Percentiles rank a stretch among this genome's conserved stretches.
Conservation (phyloP, 1,139 yeast genomes). For the Yamadazyma jaroonii region DNA sequence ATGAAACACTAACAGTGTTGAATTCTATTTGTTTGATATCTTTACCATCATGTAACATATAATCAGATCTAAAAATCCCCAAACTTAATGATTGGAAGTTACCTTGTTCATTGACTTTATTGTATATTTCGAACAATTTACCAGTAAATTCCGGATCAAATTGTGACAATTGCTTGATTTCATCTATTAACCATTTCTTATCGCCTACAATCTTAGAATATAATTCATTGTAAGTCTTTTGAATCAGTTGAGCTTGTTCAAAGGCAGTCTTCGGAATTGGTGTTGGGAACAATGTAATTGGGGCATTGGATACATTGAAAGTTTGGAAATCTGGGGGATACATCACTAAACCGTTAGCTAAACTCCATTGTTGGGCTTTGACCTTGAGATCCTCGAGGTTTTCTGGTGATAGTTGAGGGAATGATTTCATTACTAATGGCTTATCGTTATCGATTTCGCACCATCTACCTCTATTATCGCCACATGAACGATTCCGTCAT, state of each 20-base stretch:
- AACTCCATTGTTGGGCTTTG: conserved; percentile 68
- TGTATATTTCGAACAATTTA: conserved; percentile 60
- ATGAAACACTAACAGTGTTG: conserved; percentile 92
- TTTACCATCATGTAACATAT: conserved; percentile 61
- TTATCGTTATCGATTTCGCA: conserved; percentile 1
- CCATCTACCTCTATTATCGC: not conserved
- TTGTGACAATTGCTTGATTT: conserved; percentile 52
- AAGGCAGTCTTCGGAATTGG: conserved; percentile 75
- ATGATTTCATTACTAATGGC: conserved; percentile 16
- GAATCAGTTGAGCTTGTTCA: conserved; percentile 65
- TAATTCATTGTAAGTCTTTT: conserved; percentile 64
- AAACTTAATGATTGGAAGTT: conserved; percentile 66
- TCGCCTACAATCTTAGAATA: conserved; percentile 64
- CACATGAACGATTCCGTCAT: too few species aligned
- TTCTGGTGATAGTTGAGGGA: conserved; percentile 29
- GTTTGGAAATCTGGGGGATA: conserved; percentile 57
- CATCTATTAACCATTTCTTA: conserved; percentile 57
- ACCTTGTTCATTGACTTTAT: conserved; percentile 44
- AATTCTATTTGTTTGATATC: conserved; percentile 89
- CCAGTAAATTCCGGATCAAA: conserved; percentile 82
- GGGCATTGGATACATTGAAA: conserved; percentile 64
- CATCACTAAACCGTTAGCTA: conserved; percentile 77
- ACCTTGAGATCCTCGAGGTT: conserved; percentile 31
- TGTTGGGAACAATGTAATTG: conserved; percentile 87
- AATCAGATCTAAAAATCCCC: conserved; percentile 89